A percentile compares a stretch with the other conserved stretches of the same genome.
phyloP scores from a whole-genome alignment of 208 protist genomes.

The Endotrypanum monterogeii region DNA sequence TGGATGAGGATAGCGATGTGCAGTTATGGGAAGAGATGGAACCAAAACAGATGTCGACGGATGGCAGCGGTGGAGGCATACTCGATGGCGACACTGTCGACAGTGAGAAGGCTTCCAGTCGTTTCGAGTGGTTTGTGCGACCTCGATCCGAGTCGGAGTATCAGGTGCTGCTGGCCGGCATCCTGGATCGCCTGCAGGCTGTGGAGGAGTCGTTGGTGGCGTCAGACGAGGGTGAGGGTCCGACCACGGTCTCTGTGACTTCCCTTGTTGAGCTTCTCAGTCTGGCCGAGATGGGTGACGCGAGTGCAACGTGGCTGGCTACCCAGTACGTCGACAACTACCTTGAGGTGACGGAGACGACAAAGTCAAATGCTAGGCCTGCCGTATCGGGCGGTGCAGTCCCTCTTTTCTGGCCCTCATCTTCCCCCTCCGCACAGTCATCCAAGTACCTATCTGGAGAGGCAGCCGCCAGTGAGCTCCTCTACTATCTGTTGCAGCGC shows the following conservation, averaged over 20 bases:
- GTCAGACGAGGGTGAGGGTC: conserved; percentile 29
- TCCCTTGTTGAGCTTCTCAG: conserved; percentile 56
- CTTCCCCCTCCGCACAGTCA: neutral
- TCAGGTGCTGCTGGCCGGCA: conserved; percentile 5
- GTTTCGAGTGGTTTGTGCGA: conserved; percentile 8
- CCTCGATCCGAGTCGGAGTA: conserved; percentile 22
- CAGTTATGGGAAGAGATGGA: neutral
- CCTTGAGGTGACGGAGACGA: conserved; percentile 20
- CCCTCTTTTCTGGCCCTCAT: conserved; percentile 7
- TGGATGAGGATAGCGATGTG: neutral
- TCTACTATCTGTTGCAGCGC: conserved; percentile 47
- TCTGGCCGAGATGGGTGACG: conserved; percentile 57
- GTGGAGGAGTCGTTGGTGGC: conserved; percentile 16
- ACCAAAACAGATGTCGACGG: neutral
- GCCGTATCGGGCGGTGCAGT: neutral
- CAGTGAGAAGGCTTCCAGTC: neutral
- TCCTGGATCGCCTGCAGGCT: conserved; percentile 19
- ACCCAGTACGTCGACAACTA: conserved; percentile 42
- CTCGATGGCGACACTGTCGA: neutral
- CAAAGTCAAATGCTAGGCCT: neutral
- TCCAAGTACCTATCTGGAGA: conserved; percentile 42
- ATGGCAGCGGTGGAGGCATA: neutral
- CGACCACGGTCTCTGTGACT: conserved; percentile 28
- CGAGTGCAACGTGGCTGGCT: conserved; percentile 27
- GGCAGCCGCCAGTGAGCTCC: conserved; percentile 49